A percentile compares a stretch with the other conserved stretches of the same genome.
phyloP scores from a whole-genome alignment of 2,329 filamentous ascomycete species.

The Apiospora kogelbergensis region DNA sequence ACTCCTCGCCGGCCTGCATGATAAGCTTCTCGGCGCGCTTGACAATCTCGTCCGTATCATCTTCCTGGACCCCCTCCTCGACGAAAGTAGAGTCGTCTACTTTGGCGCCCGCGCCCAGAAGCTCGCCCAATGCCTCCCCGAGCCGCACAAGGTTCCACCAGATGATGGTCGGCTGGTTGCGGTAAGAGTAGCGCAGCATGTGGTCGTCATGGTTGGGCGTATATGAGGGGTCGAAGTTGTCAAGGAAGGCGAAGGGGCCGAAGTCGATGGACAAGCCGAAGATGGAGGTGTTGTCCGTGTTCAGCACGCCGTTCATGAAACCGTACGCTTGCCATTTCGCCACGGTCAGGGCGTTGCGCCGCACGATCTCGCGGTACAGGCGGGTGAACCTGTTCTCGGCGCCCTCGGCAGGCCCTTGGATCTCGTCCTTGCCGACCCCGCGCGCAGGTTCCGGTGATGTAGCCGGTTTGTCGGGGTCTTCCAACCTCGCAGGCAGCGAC shows the following conservation, averaged over 20 bases:
- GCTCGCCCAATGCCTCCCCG: conserved; percentile 84
- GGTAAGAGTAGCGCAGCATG: conserved; percentile 84
- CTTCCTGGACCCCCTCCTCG: conserved; percentile 66
- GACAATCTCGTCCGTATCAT: conserved; percentile 67
- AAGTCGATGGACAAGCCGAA: conserved; percentile 90
- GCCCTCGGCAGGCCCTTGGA: conserved; percentile 66
- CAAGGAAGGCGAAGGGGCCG: conserved; percentile 95
- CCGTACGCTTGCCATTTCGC: conserved; percentile 96
- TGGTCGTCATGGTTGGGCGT: conserved; percentile 97
- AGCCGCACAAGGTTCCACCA: conserved; percentile 98
- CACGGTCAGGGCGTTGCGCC: conserved; percentile 83
- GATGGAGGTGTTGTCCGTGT: conserved; percentile 96
- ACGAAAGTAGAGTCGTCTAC: conserved; percentile 74
- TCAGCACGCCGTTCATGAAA: conserved; percentile 98
- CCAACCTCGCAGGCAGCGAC: conserved; percentile 65
- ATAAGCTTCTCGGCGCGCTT: conserved; percentile 83
- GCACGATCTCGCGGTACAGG: conserved; percentile 82
- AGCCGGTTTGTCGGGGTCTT: conserved; percentile 50
- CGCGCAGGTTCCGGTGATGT: conserved; percentile 45
- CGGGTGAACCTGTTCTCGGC: conserved; percentile 85
- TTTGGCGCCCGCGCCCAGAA: conserved; percentile 73
- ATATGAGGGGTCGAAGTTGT: conserved; percentile 91
- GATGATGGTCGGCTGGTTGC: conserved; percentile 91
- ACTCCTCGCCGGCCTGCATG: conserved; percentile 78
- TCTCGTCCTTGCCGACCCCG: conserved; percentile 53